Base-by-base conservation (phyloP, 2,329 filamentous ascomycete genomes). In the Lachnellula hyalina region DNA sequence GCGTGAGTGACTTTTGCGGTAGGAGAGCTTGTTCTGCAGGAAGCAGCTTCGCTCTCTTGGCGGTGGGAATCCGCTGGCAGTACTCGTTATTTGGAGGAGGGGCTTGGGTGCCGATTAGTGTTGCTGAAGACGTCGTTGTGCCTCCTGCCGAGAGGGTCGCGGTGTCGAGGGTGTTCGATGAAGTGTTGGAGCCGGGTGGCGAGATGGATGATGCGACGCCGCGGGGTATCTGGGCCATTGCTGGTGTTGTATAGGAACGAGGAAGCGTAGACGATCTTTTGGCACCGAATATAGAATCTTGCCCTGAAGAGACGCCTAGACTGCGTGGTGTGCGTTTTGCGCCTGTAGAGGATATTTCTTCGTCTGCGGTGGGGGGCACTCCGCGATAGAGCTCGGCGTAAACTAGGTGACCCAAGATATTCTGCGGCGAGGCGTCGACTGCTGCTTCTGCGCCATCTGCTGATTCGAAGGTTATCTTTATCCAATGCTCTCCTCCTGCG, bases 401-500 rank as follows among this genome's bases (percentile, higher is more conserved):
- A 25, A 92, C 83, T 12, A 87, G 70, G 67, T 87, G 78, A 11
- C 87, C 87, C 53, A 89, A 76, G 57, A 92, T 82, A 56, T 79
- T 79, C 71, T 90, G 85, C 0, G 88, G 88, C 50, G 86, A 90
- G 52, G 82, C 80, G 67, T 81, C 86, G 42, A 85, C 73, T 21
- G 88, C 88, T 11, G 82, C 77, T 56, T 89, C 85, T 19, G 86
- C 88, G 2, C 87, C 85, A 62, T 87, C 81, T 48, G 80, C 77
- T 42, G 84, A 89, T 71, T 90, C 88, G 65, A 90, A 92, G 0
- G 88, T 92, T 53, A 92, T 77, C 70, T 91, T 91, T 65, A 96
- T 90, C 93, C 93, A 97, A 75, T 96, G 89, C 63, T 88, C 82
- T 44, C 93, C 93, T 49, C 90, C 89, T 46, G 86, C 87, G 59